Conservation (phyloP, 495 filamentous ascomycete species). For the Penicillium maclennaniae region DNA sequence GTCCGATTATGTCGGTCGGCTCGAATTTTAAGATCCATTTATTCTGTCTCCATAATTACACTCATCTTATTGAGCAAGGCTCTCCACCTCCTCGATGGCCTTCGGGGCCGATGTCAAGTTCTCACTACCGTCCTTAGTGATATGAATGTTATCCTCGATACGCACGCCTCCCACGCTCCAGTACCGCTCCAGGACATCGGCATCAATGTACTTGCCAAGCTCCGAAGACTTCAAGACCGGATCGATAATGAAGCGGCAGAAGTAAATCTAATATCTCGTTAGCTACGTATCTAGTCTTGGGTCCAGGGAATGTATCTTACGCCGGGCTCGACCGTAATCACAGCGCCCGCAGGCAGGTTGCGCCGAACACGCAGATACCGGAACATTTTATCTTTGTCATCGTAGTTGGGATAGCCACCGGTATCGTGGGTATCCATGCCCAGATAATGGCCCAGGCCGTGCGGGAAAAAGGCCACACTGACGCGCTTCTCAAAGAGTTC, state of each 20-base stretch:
- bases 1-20: no score
- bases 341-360: slow-evolving; percentile 65
- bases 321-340: slow-evolving; percentile 89
- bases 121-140: slow-evolving; percentile 71
- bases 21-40: not conserved
- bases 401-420: slow-evolving; percentile 82
- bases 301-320: slow-evolving; percentile 39
- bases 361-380: slow-evolving; percentile 80
- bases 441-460: slow-evolving; percentile 87
- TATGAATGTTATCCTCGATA: slow-evolving; percentile 71
- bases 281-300: not conserved
- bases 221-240: slow-evolving; percentile 70
- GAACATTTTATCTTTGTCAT: slow-evolving; percentile 80
- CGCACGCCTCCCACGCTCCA: slow-evolving; percentile 88
- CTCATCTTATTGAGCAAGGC: slow-evolving; percentile 23
- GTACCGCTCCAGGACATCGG: slow-evolving; percentile 69
- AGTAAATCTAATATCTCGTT: slow-evolving; percentile 60
- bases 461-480: slow-evolving; percentile 86
- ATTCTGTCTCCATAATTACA: not conserved
- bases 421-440: slow-evolving; percentile 96
- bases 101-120: slow-evolving; percentile 80
- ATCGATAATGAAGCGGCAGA: slow-evolving; percentile 88
- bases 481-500: slow-evolving; percentile 71
- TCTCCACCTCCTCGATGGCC: slow-evolving; percentile 66
- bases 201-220: slow-evolving; percentile 69